Percentiles rank a stretch among this genome's conserved stretches.
These are phyloP conservation scores for Beauveria scarabaeidicola DNA, from an alignment of 2,329 filamentous ascomycete genomes.

Conservation along the genomic window DNA sequence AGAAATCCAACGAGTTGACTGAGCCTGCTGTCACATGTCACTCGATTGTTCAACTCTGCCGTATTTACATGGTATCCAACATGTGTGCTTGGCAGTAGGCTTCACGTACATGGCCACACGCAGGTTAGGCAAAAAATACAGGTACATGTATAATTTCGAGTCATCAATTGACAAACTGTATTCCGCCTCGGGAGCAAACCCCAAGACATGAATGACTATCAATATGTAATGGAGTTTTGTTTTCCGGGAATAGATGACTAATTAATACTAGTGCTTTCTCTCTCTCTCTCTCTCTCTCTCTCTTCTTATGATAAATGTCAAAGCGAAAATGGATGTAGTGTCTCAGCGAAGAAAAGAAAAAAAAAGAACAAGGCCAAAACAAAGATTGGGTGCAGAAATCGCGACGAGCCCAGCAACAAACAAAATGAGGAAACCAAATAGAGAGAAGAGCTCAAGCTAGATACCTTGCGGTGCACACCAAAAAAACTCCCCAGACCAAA, in stretches of 20 bases:
- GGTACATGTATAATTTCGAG: too few relatives aligned
- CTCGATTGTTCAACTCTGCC: too few relatives aligned
- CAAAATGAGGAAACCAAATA: not conserved
- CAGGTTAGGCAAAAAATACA: too few relatives aligned
- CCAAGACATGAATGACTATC: too few relatives aligned
- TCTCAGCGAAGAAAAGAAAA: not conserved
- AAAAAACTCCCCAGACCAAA: constrained; percentile 11
- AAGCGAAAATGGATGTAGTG: not conserved
- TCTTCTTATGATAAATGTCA: not conserved
- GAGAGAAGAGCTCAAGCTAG: constrained; percentile 2
- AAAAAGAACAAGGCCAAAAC: not conserved
- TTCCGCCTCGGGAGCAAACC: too few relatives aligned
- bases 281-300: not conserved
- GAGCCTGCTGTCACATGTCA: too few relatives aligned
- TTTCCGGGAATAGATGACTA: not conserved
- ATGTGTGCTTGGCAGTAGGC: too few relatives aligned
- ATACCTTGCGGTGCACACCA: not conserved
- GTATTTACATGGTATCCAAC: too few relatives aligned
- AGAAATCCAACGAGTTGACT: not conserved
- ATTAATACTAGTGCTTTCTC: not conserved
- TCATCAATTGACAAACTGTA: too few relatives aligned
- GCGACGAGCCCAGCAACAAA: not conserved
- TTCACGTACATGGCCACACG: too few relatives aligned
- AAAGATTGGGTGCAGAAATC: not conserved
- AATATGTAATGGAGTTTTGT: too few relatives aligned